These are phyloP conservation scores for Crithidia acanthocephali DNA, from an alignment of 208 protist species.

Conservation along the genomic window DNA sequence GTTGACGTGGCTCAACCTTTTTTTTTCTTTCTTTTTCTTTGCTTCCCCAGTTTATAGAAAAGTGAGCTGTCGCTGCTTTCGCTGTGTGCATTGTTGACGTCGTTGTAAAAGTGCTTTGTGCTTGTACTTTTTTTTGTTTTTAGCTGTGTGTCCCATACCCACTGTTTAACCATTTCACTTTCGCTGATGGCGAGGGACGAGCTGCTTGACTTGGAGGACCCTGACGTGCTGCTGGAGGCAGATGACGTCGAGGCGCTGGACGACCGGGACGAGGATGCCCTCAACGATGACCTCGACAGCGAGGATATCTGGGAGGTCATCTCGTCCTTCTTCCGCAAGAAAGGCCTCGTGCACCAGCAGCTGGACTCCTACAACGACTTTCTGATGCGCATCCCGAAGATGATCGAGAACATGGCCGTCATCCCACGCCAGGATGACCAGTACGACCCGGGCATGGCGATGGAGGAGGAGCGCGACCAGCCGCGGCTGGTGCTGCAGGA, in stretches of 20 bases:
- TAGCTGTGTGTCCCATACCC: neutral
- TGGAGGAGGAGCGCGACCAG: conserved; percentile 67
- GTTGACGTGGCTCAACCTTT: too few species aligned
- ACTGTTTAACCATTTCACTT: neutral
- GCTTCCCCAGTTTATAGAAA: too few species aligned
- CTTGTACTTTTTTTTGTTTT: neutral
- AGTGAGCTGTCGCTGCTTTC: neutral
- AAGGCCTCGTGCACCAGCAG: conserved; percentile 99
- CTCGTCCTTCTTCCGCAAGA: conserved; percentile 97
- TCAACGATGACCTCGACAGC: conserved; percentile 75
- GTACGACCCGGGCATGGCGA: conserved; percentile 64
- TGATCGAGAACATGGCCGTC: conserved; percentile 75
- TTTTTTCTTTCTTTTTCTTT: neutral
- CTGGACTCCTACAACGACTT: conserved; percentile 99
- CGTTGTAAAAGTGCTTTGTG: neutral
- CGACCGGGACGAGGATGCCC: conserved; percentile 34
- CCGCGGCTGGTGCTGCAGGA: conserved; percentile 77
- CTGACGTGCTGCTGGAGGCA: conserved; percentile 73
- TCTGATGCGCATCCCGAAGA: conserved; percentile 83
- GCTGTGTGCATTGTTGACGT: neutral
- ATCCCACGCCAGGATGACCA: conserved; percentile 82
- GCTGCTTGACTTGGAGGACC: conserved; percentile 62
- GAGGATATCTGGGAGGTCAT: conserved; percentile 98
- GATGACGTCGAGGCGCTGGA: conserved; percentile 59
- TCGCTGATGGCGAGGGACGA: conserved; percentile 24